These are phyloP conservation scores for Allium sativum DNA, from an alignment of 106 monocot genomes.

Conservation along the genomic window DNA sequence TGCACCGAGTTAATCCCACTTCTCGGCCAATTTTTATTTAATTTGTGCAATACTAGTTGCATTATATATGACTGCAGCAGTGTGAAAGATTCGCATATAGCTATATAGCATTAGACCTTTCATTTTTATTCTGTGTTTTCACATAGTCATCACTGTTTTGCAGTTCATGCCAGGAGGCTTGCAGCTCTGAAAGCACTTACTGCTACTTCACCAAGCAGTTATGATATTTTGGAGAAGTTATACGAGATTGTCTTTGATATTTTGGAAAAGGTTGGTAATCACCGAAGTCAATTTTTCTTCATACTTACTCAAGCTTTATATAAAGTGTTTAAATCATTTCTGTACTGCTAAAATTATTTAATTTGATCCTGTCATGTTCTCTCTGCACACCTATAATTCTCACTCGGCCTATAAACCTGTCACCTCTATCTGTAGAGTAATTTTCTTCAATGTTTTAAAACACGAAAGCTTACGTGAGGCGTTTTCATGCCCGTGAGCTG, in stretches of 20 bases:
- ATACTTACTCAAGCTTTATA: background rate
- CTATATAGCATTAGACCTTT: background rate
- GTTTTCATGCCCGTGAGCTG: too few species aligned
- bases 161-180: slow-evolving; percentile 94
- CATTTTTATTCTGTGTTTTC: background rate
- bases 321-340: too few species aligned
- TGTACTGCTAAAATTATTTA: background rate
- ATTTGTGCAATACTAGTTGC: background rate
- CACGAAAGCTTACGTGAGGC: too few species aligned
- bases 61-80: background rate
- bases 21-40: too few species aligned
- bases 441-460: too few species aligned
- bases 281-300: background rate
- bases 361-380: background rate
- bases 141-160: slow-evolving; percentile 15
- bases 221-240: slow-evolving; percentile 66
- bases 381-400: too few species aligned
- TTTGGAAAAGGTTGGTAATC: slow-evolving; percentile 67
- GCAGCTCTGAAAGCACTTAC: slow-evolving; percentile 94
- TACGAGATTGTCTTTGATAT: slow-evolving; percentile 98
- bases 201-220: slow-evolving; percentile 48
- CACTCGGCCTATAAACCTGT: too few species aligned
- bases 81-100: background rate
- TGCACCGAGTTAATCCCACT: too few species aligned
- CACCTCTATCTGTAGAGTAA: too few species aligned